phyloP scores from a whole-genome alignment of 495 filamentous ascomycete species.

The Penicillium robsamsonii region DNA sequence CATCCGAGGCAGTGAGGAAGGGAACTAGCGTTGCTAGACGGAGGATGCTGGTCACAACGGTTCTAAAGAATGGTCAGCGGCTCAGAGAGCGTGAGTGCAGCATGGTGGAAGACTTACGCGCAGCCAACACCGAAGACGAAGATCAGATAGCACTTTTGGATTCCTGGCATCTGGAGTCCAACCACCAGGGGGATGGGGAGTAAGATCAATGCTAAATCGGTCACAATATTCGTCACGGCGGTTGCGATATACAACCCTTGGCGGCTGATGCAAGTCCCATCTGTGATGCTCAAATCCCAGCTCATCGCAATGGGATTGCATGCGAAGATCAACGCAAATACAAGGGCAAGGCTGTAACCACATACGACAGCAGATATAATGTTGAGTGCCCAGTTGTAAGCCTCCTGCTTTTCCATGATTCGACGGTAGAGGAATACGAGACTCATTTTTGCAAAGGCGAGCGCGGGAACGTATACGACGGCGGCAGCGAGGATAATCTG shows the following conservation, averaged over 20 bases:
- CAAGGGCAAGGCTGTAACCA: constrained; percentile 31
- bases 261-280: constrained; percentile 34
- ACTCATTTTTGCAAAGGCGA: constrained; percentile 34
- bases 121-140: constrained; percentile 28
- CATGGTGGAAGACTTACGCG: constrained; percentile 17
- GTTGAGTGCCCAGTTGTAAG: constrained; percentile 21
- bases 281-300: constrained; percentile 30
- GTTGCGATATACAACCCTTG: constrained; percentile 34
- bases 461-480: constrained; percentile 33
- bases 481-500: constrained; percentile 26
- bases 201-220: constrained; percentile 37
- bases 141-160: constrained; percentile 23
- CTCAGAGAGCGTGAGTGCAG: too few relatives aligned
- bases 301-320: constrained; percentile 36
- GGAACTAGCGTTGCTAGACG: constrained; percentile 25
- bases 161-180: constrained; percentile 18
- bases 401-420: constrained; percentile 18
- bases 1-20: constrained; percentile 19
- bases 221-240: constrained; percentile 40
- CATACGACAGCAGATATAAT: constrained; percentile 21
- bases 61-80: constrained; percentile 15
- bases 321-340: constrained; percentile 37
- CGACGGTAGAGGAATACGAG: constrained; percentile 35
- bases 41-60: constrained; percentile 28
- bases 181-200: constrained; percentile 34